Conservation (phyloP, 2,329 filamentous ascomycete species). For the Penicillium sp. region DNA sequence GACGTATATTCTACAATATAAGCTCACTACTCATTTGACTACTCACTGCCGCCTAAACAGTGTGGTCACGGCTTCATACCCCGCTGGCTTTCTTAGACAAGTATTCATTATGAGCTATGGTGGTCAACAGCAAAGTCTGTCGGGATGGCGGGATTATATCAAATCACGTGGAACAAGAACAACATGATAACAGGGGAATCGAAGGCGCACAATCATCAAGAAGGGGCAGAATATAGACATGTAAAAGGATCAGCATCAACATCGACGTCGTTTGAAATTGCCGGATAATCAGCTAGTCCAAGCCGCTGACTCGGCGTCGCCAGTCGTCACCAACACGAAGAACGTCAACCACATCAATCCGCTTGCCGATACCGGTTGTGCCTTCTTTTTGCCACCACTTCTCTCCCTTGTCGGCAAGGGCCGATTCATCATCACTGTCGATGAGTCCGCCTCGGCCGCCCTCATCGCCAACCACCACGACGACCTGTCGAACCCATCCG, state of each 20-base stretch:
- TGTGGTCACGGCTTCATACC: too few relatives aligned
- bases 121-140: slow-evolving; percentile 1
- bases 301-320: slow-evolving; percentile 74
- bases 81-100: background rate
- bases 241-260: slow-evolving; percentile 26
- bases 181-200: slow-evolving; percentile 26
- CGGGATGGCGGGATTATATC: slow-evolving; percentile 12
- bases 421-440: slow-evolving; percentile 70
- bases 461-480: slow-evolving; percentile 62
- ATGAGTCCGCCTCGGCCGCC: slow-evolving; percentile 73
- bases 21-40: too few relatives aligned
- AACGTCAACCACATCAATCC: slow-evolving; percentile 85
- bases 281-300: slow-evolving; percentile 44
- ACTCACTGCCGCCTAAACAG: too few relatives aligned
- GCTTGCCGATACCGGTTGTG: slow-evolving; percentile 82
- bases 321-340: slow-evolving; percentile 84
- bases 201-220: slow-evolving; percentile 29
- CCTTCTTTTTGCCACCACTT: slow-evolving; percentile 71
- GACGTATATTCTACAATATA: too few relatives aligned
- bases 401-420: slow-evolving; percentile 42
- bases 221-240: slow-evolving; percentile 25
- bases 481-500: slow-evolving; percentile 64
- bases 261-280: slow-evolving; percentile 22
- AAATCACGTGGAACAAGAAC: slow-evolving; percentile 6
- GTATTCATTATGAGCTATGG: slow-evolving; percentile 11